Conservation (phyloP, 1,139 yeast species). For the Suhomyces guaymorum region DNA sequence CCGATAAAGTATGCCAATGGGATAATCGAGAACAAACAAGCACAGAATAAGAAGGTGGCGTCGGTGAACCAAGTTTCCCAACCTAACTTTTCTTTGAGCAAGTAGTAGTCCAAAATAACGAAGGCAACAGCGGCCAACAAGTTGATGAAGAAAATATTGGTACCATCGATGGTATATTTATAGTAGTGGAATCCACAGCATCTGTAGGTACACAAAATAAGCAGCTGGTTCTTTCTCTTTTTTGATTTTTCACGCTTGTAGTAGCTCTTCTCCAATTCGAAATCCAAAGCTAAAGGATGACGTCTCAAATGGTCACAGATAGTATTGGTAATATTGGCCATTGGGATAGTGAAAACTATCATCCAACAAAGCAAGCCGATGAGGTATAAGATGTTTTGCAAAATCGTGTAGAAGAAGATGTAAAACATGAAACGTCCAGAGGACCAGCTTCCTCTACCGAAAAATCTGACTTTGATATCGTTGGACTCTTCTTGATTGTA, state of each 20-base stretch:
- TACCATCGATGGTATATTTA: conserved; percentile 94
- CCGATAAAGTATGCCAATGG: conserved; percentile 97
- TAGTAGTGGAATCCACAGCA: conserved; percentile 91
- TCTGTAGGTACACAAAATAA: conserved; percentile 80
- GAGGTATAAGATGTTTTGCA: conserved; percentile 65
- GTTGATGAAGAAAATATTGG: conserved; percentile 89
- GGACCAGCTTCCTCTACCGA: conserved; percentile 95
- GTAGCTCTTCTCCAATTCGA: conserved; percentile 60
- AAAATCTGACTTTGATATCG: conserved; percentile 59
- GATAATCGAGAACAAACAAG: conserved; percentile 80
- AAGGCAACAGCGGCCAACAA: conserved; percentile 76
- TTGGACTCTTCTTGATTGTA: conserved; percentile 24
- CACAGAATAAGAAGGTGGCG: conserved; percentile 62
- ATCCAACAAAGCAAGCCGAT: conserved; percentile 75
- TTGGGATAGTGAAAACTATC: conserved; percentile 86
- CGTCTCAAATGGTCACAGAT: conserved; percentile 78
- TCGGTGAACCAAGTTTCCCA: conserved; percentile 56
- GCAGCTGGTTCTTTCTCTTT: conserved; percentile 36
- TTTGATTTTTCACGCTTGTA: conserved; percentile 31
- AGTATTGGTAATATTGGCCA: conserved; percentile 67
- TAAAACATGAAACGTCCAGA: conserved; percentile 80
- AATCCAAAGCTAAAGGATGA: conserved; percentile 84
- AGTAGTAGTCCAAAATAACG: conserved; percentile 76
- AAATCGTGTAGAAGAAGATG: conserved; percentile 63
- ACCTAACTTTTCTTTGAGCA: conserved; percentile 55